Percentiles rank a stretch among this genome's conserved stretches.
These are phyloP conservation scores for Pyricularia grisea DNA, from an alignment of 2,329 filamentous ascomycete species.

Conservation along the genomic window DNA sequence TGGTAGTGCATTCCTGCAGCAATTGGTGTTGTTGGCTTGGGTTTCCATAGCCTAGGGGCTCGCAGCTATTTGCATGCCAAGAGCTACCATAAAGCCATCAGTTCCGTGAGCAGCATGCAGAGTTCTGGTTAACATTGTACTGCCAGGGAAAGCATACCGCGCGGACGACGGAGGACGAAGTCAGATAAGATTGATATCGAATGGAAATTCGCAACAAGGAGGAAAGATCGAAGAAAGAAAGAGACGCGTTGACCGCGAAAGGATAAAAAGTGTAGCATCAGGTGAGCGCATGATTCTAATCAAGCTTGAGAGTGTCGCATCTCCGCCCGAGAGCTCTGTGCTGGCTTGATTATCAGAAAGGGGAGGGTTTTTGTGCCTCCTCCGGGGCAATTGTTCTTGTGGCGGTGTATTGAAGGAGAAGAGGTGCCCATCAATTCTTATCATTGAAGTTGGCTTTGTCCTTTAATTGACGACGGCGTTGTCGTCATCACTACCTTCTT, in stretches of 20 bases:
- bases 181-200: not conserved
- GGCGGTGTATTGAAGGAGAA: not conserved
- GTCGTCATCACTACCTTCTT: not conserved
- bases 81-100: not conserved
- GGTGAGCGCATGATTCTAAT: not conserved
- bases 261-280: not conserved
- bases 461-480: not conserved
- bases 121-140: not conserved
- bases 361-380: not conserved
- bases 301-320: not conserved
- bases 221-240: not conserved
- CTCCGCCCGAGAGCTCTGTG: not conserved
- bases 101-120: not conserved
- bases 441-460: no score
- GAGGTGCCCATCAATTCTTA: not conserved
- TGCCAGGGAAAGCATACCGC: not conserved
- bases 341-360: not conserved
- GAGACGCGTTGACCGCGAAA: not conserved
- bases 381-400: not conserved
- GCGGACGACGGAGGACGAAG: not conserved
- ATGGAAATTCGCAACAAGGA: not conserved
- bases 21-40: not conserved
- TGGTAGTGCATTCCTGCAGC: not conserved
- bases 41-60: not conserved
- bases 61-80: not conserved